These are phyloP conservation scores for Scenedesmus sp. DNA, from an alignment of 163 green algal genomes.

Conservation along the genomic window DNA sequence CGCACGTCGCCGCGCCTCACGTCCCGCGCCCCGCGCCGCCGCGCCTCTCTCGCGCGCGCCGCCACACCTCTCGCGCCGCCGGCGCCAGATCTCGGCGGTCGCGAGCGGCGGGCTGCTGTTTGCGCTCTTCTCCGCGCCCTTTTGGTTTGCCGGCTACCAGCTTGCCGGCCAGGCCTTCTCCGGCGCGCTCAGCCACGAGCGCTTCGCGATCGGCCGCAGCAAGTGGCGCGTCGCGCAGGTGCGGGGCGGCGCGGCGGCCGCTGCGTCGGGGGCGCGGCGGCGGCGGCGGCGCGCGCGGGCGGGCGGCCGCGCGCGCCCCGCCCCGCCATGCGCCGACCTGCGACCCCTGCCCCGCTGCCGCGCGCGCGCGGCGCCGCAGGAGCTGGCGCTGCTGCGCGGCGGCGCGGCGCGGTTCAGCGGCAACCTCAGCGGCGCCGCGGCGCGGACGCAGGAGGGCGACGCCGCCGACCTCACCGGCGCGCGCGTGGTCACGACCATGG, in stretches of 20 bases:
- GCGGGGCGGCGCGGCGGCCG: constrained; percentile 27
- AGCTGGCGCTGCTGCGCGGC: constrained; percentile 44
- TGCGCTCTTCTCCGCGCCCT: constrained; percentile 83
- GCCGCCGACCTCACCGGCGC: constrained; percentile 48
- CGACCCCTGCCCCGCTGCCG: too few relatives aligned
- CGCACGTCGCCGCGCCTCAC: too few relatives aligned
- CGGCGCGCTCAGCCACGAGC: constrained; percentile 65
- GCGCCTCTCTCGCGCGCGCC: too few relatives aligned
- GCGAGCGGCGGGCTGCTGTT: constrained; percentile 74
- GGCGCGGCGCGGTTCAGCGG: constrained; percentile 34
- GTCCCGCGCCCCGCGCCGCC: too few relatives aligned
- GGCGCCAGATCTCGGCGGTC: constrained; percentile 50
- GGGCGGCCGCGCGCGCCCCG: too few relatives aligned
- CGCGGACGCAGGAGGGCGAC: constrained; percentile 31
- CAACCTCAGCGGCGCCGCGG: neutral
- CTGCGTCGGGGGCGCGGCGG: neutral
- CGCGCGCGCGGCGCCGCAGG: neutral
- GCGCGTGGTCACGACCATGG: constrained; percentile 60
- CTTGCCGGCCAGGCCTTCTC: constrained; percentile 62
- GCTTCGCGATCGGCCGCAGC: constrained; percentile 61
- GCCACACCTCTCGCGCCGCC: too few relatives aligned
- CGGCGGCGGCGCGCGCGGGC: too few relatives aligned
- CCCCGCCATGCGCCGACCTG: neutral
- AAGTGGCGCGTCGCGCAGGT: constrained; percentile 58
- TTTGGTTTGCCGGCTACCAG: constrained; percentile 74